Percentiles rank a stretch among this genome's conserved stretches.
Conservation (phyloP, 768 basidiomycete genomes). For the Suillus lakei region DNA sequence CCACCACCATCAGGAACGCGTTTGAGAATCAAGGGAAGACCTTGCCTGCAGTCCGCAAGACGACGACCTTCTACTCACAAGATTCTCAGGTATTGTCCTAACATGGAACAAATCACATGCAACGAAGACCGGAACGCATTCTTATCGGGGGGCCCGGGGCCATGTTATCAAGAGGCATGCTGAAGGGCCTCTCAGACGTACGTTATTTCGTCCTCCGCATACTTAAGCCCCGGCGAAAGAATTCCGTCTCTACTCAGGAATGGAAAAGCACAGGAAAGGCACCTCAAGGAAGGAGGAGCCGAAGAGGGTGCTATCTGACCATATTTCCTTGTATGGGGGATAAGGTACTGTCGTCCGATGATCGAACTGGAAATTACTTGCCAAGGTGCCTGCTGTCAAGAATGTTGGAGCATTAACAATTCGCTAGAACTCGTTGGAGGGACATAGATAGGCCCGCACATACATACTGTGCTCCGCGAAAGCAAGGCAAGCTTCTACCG, state of each 20-base stretch:
- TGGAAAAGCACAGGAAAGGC: too few species aligned
- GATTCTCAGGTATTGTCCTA: constrained; percentile 17
- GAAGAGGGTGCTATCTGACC: background rate
- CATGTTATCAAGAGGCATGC: constrained; percentile 13
- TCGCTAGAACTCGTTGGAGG: background rate
- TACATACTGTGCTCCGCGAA: background rate
- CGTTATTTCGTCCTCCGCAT: background rate
- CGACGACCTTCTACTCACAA: constrained; percentile 13
- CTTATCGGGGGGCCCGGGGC: background rate
- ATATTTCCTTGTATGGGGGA: background rate
- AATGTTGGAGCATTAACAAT: background rate
- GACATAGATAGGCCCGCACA: background rate
- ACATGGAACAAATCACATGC: constrained; percentile 16
- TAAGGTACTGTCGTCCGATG: background rate
- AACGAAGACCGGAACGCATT: constrained; percentile 12
- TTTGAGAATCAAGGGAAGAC: constrained; percentile 10
- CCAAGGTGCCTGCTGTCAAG: background rate
- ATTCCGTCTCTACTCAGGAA: background rate
- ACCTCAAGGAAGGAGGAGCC: background rate
- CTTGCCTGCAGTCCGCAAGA: constrained; percentile 16
- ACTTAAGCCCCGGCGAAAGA: background rate
- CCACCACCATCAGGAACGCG: constrained; percentile 10
- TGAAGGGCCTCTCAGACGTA: constrained; percentile 9
- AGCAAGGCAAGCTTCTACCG: background rate
- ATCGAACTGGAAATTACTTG: background rate